Evolutionary conservation across 2,329 filamentous ascomycete species (phyloP).

Genomic region (Esteya vermicola): DNA sequence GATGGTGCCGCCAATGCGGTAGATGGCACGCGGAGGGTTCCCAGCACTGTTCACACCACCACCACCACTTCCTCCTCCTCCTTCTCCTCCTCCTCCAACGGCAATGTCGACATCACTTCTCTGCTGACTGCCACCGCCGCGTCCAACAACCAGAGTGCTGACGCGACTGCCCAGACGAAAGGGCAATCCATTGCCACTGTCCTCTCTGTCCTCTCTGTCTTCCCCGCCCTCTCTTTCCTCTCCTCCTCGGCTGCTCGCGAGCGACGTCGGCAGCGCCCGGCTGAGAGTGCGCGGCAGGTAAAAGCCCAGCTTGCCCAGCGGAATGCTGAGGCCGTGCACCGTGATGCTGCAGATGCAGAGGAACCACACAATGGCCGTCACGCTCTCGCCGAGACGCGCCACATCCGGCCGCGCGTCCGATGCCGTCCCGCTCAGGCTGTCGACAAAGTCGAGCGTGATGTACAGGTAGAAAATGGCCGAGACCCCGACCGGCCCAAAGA

Average conservation of each 20-base stretch:
- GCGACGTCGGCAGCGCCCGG: slow-evolving; percentile 17
- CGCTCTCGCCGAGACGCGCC: slow-evolving; percentile 46
- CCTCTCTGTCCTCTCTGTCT: no score
- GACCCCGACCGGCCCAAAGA: slow-evolving; percentile 87
- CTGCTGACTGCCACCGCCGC: slow-evolving; percentile 1
- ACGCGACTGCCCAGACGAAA: slow-evolving; percentile 18
- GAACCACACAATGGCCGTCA: slow-evolving; percentile 73
- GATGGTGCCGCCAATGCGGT: slow-evolving; percentile 25
- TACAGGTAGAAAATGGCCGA: slow-evolving; percentile 88
- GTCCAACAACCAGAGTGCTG: slow-evolving; percentile 12
- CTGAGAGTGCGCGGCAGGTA: slow-evolving; percentile 52
- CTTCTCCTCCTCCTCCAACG: background rate
- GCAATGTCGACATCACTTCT: background rate
- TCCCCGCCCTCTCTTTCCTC: no score
- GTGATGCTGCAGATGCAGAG: slow-evolving; percentile 70
- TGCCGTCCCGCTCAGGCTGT: slow-evolving; percentile 45
- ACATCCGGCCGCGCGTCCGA: slow-evolving; percentile 50
- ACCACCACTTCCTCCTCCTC: background rate
- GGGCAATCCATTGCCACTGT: no score
- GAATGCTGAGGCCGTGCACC: slow-evolving; percentile 72
- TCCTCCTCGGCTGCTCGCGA: no score
- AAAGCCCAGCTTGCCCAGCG: slow-evolving; percentile 52
- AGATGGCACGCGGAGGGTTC: slow-evolving; percentile 15
- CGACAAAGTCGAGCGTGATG: slow-evolving; percentile 62
- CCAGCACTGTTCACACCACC: slow-evolving; percentile 5